These are phyloP conservation scores for Emergomyces orientalis DNA, from an alignment of 2,329 filamentous ascomycete genomes.

Conservation along the genomic window DNA sequence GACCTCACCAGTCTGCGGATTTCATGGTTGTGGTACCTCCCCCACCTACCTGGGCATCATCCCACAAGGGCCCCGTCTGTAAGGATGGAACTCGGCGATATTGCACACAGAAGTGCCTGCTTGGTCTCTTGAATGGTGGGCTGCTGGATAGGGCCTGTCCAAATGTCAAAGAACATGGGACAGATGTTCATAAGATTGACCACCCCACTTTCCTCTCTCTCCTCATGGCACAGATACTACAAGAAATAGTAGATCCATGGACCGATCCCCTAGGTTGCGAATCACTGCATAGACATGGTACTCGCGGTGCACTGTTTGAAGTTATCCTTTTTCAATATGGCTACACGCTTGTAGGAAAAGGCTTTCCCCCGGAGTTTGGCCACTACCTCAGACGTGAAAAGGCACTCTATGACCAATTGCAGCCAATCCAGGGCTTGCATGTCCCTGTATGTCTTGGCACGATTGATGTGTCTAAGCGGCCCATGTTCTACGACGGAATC, in stretches of 20 bases:
- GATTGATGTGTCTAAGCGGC: slow-evolving; percentile 12
- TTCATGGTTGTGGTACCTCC: slow-evolving; percentile 11
- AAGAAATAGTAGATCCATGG: slow-evolving; percentile 6
- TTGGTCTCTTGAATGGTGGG: slow-evolving; percentile 26
- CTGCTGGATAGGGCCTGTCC: slow-evolving; percentile 31
- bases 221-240: slow-evolving; percentile 13
- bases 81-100: slow-evolving; percentile 22
- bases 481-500: slow-evolving; percentile 12
- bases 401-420: slow-evolving; percentile 14
- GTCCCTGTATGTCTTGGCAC: slow-evolving; percentile 17
- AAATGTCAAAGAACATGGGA: slow-evolving; percentile 31
- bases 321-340: slow-evolving; percentile 17
- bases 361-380: slow-evolving; percentile 10
- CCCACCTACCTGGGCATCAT: slow-evolving; percentile 7
- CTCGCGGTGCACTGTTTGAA: slow-evolving; percentile 20
- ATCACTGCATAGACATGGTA: slow-evolving; percentile 16
- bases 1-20: slow-evolving; percentile 9
- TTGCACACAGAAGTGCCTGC: slow-evolving; percentile 35
- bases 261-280: slow-evolving; percentile 13
- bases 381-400: slow-evolving; percentile 14
- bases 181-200: slow-evolving; percentile 16
- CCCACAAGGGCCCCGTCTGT: slow-evolving; percentile 10
- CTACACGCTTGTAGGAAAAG: slow-evolving; percentile 19
- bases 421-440: slow-evolving; percentile 14
- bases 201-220: slow-evolving; percentile 12